phyloP scores from a whole-genome alignment of 306 rosid species.

The Malus domestica region DNA sequence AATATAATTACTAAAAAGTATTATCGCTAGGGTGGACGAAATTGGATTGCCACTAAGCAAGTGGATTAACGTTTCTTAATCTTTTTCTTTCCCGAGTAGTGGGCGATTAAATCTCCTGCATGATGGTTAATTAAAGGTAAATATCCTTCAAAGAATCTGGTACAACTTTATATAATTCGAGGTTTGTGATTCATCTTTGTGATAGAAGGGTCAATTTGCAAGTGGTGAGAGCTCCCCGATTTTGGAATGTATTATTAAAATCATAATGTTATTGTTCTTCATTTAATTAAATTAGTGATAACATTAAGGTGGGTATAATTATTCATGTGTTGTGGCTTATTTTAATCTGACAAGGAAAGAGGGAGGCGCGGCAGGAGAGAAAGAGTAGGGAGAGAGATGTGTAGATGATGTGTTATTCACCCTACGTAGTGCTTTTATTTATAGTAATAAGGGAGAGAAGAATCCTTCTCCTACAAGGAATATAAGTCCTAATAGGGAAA shows the following conservation, averaged over 20 bases:
- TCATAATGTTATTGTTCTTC: neutral
- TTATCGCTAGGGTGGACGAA: neutral
- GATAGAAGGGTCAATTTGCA: conserved; percentile 4
- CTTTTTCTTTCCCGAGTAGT: conserved; percentile 3
- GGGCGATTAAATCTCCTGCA: conserved; percentile 14
- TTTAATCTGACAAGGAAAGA: too few species aligned
- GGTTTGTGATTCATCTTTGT: neutral
- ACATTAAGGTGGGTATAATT: neutral
- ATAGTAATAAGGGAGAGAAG: too few species aligned
- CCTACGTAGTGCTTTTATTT: too few species aligned
- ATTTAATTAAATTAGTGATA: neutral
- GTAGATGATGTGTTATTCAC: too few species aligned
- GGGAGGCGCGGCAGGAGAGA: too few species aligned
- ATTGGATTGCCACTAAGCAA: conserved; percentile 21
- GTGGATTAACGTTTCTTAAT: conserved; percentile 8
- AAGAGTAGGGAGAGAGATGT: too few species aligned
- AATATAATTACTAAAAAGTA: neutral
- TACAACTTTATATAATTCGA: neutral
- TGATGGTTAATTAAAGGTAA: conserved; percentile 10
- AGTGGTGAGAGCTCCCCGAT: neutral
- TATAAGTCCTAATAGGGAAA: too few species aligned
- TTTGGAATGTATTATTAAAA: neutral
- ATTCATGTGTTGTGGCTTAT: neutral
- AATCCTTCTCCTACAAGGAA: too few species aligned
- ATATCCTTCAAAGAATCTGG: conserved; percentile 1